Evolutionary conservation across 345 rosid genomes (phyloP).

Genomic region (Hibiscus tridactylites): DNA sequence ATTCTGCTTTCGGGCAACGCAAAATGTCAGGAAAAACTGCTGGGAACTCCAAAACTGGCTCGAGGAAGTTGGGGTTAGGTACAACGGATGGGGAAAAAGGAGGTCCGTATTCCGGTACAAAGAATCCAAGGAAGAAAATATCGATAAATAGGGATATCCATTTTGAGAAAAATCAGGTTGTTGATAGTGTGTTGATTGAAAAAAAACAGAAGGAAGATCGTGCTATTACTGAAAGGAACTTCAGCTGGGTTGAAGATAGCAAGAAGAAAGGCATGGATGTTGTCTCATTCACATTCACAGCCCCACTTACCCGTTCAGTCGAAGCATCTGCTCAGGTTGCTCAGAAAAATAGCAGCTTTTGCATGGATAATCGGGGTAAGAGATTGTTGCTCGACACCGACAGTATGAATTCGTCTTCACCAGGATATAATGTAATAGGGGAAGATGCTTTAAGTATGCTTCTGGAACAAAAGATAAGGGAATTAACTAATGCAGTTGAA

Average conservation of each 20-base stretch:
- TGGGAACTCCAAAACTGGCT: constrained; percentile 38
- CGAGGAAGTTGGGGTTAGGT: constrained; percentile 47
- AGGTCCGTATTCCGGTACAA: constrained; percentile 20
- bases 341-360: constrained; percentile 21
- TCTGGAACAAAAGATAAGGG: constrained; percentile 79
- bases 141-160: constrained; percentile 43
- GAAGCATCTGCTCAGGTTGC: constrained; percentile 28
- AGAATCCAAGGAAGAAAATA: constrained; percentile 59
- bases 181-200: constrained; percentile 22
- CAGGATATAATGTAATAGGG: constrained; percentile 53
- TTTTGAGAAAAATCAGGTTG: constrained; percentile 30
- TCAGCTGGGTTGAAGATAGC: constrained; percentile 46
- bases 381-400: constrained; percentile 42
- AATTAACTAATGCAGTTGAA: constrained; percentile 50
- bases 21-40: constrained; percentile 29
- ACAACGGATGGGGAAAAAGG: constrained; percentile 33
- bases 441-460: constrained; percentile 78
- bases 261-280: constrained; percentile 66
- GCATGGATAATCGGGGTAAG: constrained; percentile 30
- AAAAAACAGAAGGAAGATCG: constrained; percentile 28
- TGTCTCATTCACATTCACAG: constrained; percentile 71
- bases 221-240: constrained; percentile 25
- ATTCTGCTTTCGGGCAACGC: constrained; percentile 27
- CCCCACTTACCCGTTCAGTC: constrained; percentile 48
- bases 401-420: constrained; percentile 36